These are phyloP conservation scores for Leccinum disarticulatum DNA, from an alignment of 768 basidiomycete species.

Conservation along the genomic window DNA sequence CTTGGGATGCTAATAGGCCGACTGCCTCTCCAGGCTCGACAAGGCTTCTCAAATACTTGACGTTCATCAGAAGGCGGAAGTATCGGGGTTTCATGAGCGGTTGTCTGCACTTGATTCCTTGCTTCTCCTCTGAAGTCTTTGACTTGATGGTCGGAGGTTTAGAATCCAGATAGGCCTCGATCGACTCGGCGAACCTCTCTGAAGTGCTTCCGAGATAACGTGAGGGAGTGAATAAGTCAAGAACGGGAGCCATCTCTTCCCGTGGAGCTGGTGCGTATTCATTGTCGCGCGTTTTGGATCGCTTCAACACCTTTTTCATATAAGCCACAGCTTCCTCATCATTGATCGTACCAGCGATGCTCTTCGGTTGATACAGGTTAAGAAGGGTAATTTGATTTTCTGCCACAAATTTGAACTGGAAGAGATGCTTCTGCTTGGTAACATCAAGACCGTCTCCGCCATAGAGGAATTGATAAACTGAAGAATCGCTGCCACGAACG, in stretches of 20 bases:
- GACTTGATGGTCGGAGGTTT: conserved; percentile 60
- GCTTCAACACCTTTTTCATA: conserved; percentile 91
- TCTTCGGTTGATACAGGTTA: conserved; percentile 64
- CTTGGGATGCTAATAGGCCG: conserved; percentile 93
- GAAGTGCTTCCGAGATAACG: conserved; percentile 87
- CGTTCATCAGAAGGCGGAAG: conserved; percentile 84
- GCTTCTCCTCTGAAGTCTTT: conserved; percentile 39
- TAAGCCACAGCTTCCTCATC: conserved; percentile 65
- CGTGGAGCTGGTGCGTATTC: conserved; percentile 48
- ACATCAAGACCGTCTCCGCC: conserved; percentile 97
- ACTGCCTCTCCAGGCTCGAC: conserved; percentile 99
- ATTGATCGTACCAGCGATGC: conserved; percentile 58
- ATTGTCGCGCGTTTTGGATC: conserved; percentile 46
- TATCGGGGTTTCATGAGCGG: conserved; percentile 47
- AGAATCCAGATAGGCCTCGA: conserved; percentile 74
- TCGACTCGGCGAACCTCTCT: conserved; percentile 81
- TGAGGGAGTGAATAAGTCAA: conserved; percentile 76
- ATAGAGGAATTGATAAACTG: conserved; percentile 94
- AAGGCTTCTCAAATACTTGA: conserved; percentile 90
- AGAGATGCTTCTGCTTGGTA: conserved; percentile 94
- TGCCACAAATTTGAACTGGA: conserved; percentile 91
- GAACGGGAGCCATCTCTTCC: conserved; percentile 65
- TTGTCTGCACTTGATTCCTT: conserved; percentile 45
- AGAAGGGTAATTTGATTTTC: conserved; percentile 81
- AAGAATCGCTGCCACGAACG: conserved; percentile 91